Evolutionary conservation across 495 filamentous ascomycete species (phyloP).

Genomic region (Stereocaulon alpinum): DNA sequence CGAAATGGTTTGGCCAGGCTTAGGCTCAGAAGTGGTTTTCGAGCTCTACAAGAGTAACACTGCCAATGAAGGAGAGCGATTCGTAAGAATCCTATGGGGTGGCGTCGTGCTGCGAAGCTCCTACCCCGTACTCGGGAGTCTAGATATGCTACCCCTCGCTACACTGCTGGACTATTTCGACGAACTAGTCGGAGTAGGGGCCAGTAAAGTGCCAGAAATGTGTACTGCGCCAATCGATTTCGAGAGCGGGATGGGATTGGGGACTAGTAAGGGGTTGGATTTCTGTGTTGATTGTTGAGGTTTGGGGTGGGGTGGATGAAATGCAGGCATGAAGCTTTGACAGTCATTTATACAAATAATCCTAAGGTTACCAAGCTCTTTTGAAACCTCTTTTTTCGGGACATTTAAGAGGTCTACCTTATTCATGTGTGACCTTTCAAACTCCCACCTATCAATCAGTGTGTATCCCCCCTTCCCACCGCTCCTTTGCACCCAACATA

Average conservation of each 20-base stretch:
- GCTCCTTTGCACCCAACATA: no score
- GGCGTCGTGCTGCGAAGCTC: slow-evolving; percentile 48
- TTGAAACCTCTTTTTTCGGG: no score
- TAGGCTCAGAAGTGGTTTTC: slow-evolving; percentile 61
- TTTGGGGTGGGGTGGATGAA: no score
- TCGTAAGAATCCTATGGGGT: slow-evolving; percentile 52
- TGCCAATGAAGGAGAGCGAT: slow-evolving; percentile 18
- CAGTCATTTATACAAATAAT: no score
- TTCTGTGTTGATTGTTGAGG: background rate
- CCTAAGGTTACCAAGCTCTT: no score
- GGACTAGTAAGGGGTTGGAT: background rate
- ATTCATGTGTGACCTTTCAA: no score
- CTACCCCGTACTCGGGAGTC: slow-evolving; percentile 44
- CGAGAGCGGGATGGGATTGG: background rate
- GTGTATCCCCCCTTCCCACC: no score
- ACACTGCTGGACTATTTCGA: slow-evolving; percentile 53
- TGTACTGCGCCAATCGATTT: slow-evolving; percentile 18
- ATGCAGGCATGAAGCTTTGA: no score
- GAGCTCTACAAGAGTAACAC: slow-evolving; percentile 41
- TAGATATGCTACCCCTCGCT: slow-evolving; percentile 53
- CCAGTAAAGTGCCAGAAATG: slow-evolving; percentile 34
- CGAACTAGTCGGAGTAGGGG: slow-evolving; percentile 45
- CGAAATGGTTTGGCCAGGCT: slow-evolving; percentile 64
- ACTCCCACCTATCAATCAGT: no score
- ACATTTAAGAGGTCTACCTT: no score